Conservation (phyloP, 148 eudicot species). For the Nyssa sinensis region DNA sequence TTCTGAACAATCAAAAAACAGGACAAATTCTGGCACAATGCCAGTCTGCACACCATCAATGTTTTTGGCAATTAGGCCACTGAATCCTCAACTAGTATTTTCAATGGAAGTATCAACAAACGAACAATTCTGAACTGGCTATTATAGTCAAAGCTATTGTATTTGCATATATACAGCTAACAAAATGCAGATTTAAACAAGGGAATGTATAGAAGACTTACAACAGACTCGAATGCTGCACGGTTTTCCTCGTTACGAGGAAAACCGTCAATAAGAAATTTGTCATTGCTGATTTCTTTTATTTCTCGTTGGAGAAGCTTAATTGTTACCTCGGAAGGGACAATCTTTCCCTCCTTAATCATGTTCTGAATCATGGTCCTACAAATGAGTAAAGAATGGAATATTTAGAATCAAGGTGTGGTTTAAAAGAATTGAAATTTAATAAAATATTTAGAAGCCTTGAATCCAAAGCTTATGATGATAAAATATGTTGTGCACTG, state of each 20-base stretch:
- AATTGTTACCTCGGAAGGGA: slow-evolving; percentile 33
- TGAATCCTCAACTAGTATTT: neutral
- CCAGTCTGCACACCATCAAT: slow-evolving; percentile 56
- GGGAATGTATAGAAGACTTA: slow-evolving; percentile 21
- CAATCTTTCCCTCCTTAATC: slow-evolving; percentile 36
- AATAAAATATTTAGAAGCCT: too few relatives aligned
- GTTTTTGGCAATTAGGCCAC: neutral
- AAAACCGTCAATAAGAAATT: slow-evolving; percentile 47
- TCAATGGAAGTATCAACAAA: neutral
- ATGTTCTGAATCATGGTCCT: slow-evolving; percentile 38
- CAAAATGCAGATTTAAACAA: neutral
- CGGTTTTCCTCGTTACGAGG: slow-evolving; percentile 45
- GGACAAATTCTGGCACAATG: slow-evolving; percentile 64
- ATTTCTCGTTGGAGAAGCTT: slow-evolving; percentile 35
- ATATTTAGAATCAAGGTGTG: neutral
- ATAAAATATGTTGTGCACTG: too few relatives aligned
- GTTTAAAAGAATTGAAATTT: neutral
- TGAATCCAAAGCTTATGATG: too few relatives aligned
- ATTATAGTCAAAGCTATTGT: slow-evolving; percentile 11
- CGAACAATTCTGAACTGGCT: neutral
- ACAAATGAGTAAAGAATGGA: neutral
- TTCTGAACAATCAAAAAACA: slow-evolving; percentile 76
- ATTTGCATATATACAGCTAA: neutral
- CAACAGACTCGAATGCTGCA: slow-evolving; percentile 28
- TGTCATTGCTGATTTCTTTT: slow-evolving; percentile 21